Conservation (phyloP, 257 asterid species). For the Solanum paucissectum region DNA sequence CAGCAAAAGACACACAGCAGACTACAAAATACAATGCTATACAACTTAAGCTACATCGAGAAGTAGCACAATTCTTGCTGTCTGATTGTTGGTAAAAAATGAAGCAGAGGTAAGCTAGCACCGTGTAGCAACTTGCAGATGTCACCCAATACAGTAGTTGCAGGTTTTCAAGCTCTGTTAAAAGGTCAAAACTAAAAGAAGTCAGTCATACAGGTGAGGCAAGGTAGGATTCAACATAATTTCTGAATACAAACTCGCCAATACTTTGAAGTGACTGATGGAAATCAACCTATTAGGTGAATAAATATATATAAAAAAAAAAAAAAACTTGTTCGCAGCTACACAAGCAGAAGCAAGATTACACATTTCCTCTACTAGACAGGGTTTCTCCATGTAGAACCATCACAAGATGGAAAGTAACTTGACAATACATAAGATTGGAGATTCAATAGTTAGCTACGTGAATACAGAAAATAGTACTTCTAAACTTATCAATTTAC, state of each 20-base stretch:
- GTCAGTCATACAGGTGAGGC: background rate
- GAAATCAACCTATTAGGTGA: background rate
- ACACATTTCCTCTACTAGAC: background rate
- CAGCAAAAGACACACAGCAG: constrained; percentile 26
- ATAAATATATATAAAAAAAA: background rate
- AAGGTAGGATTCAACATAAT: background rate
- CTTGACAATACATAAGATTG: background rate
- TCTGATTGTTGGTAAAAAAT: constrained; percentile 25
- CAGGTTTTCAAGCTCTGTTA: constrained; percentile 65
- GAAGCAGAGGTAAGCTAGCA: constrained; percentile 43
- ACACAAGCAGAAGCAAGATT: background rate
- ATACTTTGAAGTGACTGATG: background rate
- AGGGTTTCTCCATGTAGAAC: background rate
- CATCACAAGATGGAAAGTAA: background rate
- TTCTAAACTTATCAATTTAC: background rate
- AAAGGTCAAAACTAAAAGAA: background rate
- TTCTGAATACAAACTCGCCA: background rate
- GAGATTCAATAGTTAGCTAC: background rate
- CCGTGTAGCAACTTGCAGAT: constrained; percentile 50
- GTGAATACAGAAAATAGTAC: background rate
- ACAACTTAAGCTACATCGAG: constrained; percentile 24
- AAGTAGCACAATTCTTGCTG: constrained; percentile 4
- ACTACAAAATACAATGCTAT: constrained; percentile 32
- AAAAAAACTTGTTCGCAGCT: background rate
- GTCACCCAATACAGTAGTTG: constrained; percentile 77